Evolutionary conservation across 441 rosid species (phyloP), one percentile per base, ranked within the genome.

Genomic region (Adansonia madagascariensis): DNA sequence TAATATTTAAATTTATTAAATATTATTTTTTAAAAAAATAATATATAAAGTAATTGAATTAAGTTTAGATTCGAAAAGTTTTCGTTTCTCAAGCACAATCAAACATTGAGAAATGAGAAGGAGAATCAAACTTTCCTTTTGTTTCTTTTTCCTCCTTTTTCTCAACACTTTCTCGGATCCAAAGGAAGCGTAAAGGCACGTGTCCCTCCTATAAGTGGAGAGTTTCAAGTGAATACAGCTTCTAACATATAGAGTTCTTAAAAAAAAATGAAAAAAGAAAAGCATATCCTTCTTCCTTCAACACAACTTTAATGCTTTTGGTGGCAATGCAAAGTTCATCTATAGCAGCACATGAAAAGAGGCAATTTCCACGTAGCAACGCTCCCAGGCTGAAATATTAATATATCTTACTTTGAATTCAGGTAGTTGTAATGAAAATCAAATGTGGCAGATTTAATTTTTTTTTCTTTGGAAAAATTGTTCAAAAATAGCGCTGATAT

Each of bases 181-280:
- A 75, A 53, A 80, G 79, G 82, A 82, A 82, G 85, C 82, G 78
- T 80, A 81, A 86, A 7, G 84, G 69, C 61, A 61, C 8, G 22
- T 20, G 4, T 14, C 41, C n/a, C 17, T 59, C 24, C 57, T 44
- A 27, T 47, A 71, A 73, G 72, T 64, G 68, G n/a, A 57, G 44
- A 71, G 74, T 67, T 74, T 82, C 77, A 82, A 35, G 56, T 44
- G 73, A 35, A 62, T 6, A 62, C 9, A 62, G 4, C 17, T 50
- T 15, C 61, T 74, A 67, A 75, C 12, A 9, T 31, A 47, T 52
- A 71, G 39, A 61, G 77, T 77, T 73, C n/a, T n/a, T n/a, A n/a
- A n/a, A n/a, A n/a, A n/a, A n/a, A 27, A 27, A 27, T 0, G 31
- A 27, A 27, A 27, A 27, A 27, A 27, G 31, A 27, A 27, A 27